Base-by-base conservation (phyloP, 768 basidiomycete species). In the Sarcomyxa edulis region DNA sequence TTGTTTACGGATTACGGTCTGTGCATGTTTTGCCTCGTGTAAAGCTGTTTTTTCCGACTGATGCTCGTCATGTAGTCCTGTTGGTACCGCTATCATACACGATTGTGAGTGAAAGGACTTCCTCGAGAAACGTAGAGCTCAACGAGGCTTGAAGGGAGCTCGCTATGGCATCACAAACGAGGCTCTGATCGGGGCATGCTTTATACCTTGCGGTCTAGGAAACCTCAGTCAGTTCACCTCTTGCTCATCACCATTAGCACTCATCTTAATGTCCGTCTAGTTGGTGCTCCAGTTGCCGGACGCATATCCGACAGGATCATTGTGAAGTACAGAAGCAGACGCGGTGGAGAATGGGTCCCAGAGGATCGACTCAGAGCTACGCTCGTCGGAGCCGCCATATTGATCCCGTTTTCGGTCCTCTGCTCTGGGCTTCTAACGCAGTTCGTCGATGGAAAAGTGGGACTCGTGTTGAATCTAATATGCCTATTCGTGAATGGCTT, bases 1-100 rank as follows among this genome's bases (percentile, higher is more conserved):
- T 40, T 68, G 14, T 40, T 59, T 2, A 59, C 62, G 52, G 76
- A 70, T 59, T 55, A 53, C 65, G 54, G 74, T 73, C 25, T 35
- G 65, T 37, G 45, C 45, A 22, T 20, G 19, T 12, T 16, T 15
- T 23, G 19, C 14, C 5, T 2, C 6, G 9, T 38, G 6, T 21
- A 27, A 2, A 14, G 12, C 15, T 16, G 24, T 6, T 16, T 34
- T 10, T 15, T 2, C 6, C 6, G 30, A 1, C 11, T n/a, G 7
- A 19, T 15, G 19, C 14, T 44, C n/a, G n/a, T n/a, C n/a, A n/a
- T 48, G 56, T 59, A 62, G 77, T 71, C 14, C 40, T 84, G 2
- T 51, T 84, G 34, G 53, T 81, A 9, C 84, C 84, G 1, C 56
- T 87, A 5, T 68, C 81, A 0, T 82, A 76, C 44, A 85, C 82